Conservation (phyloP, 2,329 filamentous ascomycete species). For the Cryoendolithus antarcticus region DNA sequence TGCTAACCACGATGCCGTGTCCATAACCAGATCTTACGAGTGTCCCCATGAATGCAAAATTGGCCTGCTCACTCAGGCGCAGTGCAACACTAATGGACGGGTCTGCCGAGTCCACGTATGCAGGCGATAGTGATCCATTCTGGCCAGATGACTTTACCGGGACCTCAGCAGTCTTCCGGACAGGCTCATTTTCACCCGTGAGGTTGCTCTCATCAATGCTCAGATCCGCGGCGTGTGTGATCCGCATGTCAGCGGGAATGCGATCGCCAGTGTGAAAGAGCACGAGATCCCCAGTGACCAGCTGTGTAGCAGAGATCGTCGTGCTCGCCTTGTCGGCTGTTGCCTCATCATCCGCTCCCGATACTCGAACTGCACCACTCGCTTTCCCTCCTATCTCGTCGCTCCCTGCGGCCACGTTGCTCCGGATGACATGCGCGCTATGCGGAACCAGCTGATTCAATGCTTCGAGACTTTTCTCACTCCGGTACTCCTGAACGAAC, state of each 20-base stretch:
- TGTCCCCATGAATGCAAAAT: slow-evolving; percentile 97
- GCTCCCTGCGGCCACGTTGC: slow-evolving; percentile 21
- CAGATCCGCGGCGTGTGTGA: slow-evolving; percentile 78
- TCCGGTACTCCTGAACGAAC: slow-evolving; percentile 94
- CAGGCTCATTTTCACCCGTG: slow-evolving; percentile 91
- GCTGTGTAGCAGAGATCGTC: slow-evolving; percentile 73
- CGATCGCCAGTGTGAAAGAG: slow-evolving; percentile 92
- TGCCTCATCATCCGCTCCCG: slow-evolving; percentile 43
- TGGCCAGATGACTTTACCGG: slow-evolving; percentile 24
- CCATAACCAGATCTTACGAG: slow-evolving; percentile 89
- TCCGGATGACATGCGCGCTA: slow-evolving; percentile 82
- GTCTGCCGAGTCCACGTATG: slow-evolving; percentile 46
- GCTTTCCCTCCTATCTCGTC: slow-evolving; percentile 33
- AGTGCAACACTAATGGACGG: slow-evolving; percentile 53
- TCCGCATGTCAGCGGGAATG: slow-evolving; percentile 89
- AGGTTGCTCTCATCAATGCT: slow-evolving; percentile 95
- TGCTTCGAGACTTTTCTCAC: slow-evolving; percentile 93
- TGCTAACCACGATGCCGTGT: slow-evolving; percentile 93
- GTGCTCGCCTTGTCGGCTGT: slow-evolving; percentile 60
- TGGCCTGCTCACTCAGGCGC: slow-evolving; percentile 61
- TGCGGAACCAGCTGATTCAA: slow-evolving; percentile 89
- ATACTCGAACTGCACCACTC: slow-evolving; percentile 28
- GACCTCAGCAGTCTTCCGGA: slow-evolving; percentile 61
- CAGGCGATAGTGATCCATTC: slow-evolving; percentile 31
- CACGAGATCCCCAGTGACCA: slow-evolving; percentile 87